These are phyloP conservation scores for Penicillium coprophilum DNA, from an alignment of 495 filamentous ascomycete genomes.

Conservation along the genomic window DNA sequence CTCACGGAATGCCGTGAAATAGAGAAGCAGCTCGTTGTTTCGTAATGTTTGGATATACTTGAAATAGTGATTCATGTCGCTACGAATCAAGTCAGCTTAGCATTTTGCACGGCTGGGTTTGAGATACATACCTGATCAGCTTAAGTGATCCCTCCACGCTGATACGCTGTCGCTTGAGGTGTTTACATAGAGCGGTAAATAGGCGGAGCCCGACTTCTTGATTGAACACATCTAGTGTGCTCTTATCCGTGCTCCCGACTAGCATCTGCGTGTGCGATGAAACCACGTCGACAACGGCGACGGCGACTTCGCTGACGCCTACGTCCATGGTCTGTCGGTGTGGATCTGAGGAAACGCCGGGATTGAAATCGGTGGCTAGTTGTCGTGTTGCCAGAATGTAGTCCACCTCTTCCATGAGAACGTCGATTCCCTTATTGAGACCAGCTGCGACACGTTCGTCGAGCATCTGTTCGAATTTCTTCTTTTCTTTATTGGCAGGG, in stretches of 20 bases:
- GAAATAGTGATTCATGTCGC: conserved; percentile 93
- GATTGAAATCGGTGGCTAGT: conserved; percentile 86
- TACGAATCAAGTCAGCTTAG: conserved; percentile 30
- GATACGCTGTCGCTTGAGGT: conserved; percentile 93
- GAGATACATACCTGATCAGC: conserved; percentile 66
- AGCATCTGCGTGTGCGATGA: conserved; percentile 88
- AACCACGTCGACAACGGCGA: conserved; percentile 78
- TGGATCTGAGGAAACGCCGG: conserved; percentile 51
- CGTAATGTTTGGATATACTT: conserved; percentile 76
- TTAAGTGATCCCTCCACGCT: conserved; percentile 86
- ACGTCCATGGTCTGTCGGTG: conserved; percentile 64
- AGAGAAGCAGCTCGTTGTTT: conserved; percentile 79
- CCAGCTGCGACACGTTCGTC: conserved; percentile 96
- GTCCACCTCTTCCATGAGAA: conserved; percentile 97
- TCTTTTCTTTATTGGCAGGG: conserved; percentile 89
- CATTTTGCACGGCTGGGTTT: not conserved
- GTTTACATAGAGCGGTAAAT: conserved; percentile 89
- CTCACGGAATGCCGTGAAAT: conserved; percentile 90
- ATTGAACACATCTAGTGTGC: conserved; percentile 96
- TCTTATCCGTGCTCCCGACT: conserved; percentile 90
- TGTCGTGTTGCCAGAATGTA: conserved; percentile 91
- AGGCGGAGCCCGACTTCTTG: conserved; percentile 94
- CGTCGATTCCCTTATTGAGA: conserved; percentile 95
- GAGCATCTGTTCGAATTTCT: conserved; percentile 97
- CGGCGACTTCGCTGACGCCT: conserved; percentile 75